phyloP scores from a whole-genome alignment of 1,284 basidiomycete species.

The Limonomyces culmigenus region DNA sequence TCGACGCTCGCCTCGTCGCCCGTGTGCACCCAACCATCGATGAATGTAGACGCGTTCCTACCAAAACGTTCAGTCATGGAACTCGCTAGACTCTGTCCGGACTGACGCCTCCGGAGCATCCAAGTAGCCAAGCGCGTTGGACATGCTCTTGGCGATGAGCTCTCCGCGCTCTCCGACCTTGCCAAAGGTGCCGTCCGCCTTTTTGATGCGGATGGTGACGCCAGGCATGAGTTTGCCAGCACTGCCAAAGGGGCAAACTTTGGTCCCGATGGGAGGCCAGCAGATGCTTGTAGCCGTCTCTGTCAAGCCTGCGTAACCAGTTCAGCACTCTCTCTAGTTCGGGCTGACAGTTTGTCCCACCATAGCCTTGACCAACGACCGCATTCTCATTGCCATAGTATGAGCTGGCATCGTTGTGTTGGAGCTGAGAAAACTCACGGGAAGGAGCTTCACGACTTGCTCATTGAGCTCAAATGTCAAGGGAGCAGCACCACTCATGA shows the following conservation, averaged over 20 bases:
- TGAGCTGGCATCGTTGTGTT: no score
- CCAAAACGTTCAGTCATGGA: constrained; percentile 21
- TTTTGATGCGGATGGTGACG: constrained; percentile 19
- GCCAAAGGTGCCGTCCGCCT: constrained; percentile 20
- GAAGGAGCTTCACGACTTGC: constrained; percentile 36
- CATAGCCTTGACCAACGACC: constrained; percentile 51
- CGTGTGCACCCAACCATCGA: constrained; percentile 22
- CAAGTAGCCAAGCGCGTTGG: constrained; percentile 24
- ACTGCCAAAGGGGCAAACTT: constrained; percentile 16
- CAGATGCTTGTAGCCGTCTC: constrained; percentile 31
- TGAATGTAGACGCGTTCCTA: neutral
- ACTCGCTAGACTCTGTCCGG: neutral
- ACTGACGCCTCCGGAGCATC: constrained; percentile 26
- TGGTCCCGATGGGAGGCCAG: constrained; percentile 11
- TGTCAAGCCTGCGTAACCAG: constrained; percentile 17
- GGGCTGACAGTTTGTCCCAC: constrained; percentile 14
- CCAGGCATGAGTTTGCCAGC: constrained; percentile 23
- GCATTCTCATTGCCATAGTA: no score
- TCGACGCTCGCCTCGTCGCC: constrained; percentile 26
- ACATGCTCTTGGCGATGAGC: constrained; percentile 21
- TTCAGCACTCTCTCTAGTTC: neutral
- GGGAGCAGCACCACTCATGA: constrained; percentile 61
- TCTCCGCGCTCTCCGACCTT: constrained; percentile 24
- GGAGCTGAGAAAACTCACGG: no score
- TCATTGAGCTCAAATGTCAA: constrained; percentile 46